Evolutionary conservation across 139 green algal species (phyloP), one percentile per base, ranked within the genome.

Genomic region (Pseudopediastrum boryanum): DNA sequence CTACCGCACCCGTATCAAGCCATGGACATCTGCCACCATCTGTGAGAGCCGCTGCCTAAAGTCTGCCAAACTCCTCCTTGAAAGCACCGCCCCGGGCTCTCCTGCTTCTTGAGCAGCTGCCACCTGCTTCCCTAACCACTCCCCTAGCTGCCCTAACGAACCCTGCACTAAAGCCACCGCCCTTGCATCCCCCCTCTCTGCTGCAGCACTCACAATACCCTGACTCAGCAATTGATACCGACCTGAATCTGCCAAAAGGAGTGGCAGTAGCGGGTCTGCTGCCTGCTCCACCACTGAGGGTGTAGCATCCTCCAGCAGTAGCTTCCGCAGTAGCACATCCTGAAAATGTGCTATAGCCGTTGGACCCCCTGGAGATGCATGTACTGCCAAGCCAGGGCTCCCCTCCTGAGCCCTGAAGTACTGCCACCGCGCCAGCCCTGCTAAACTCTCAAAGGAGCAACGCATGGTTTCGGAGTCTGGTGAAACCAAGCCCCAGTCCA

Each of bases 261-360:
- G 79, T 12, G 91, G 89, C 68, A 96, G 83, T 71, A 93, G 79
- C 36, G 89, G 86, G 73, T 95, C 90, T 33, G 89, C 85, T 36
- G 89, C 84, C 48, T 84, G 75, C 66, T 94, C 92, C 46, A 90
- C 77, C 4, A 88, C 54, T 2, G 91, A 89, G 2, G 61, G 67
- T 29, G 78, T 36, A 13, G 77, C 41, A 48, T 91, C 87, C 12
- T 87, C 85, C 38, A 89, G 79, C 41, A 94, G 65, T 56, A 95
- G 71, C 25, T 74, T 82, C 46, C 77, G 58, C 67, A 93, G 65
- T 12, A 92, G 38, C 36, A 76, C 38, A 51, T 84, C 74, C 75
- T 89, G 82, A 33, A 92, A 80, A 48, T 63, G 29, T 36, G 19
- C 38, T 54, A 4, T 9, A 25, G 10, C 10, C 23, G 39, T n/a